Evolutionary conservation across 345 rosid genomes (phyloP), one percentile per base, ranked within the genome.

Genomic region (Pugionium dolabratum): DNA sequence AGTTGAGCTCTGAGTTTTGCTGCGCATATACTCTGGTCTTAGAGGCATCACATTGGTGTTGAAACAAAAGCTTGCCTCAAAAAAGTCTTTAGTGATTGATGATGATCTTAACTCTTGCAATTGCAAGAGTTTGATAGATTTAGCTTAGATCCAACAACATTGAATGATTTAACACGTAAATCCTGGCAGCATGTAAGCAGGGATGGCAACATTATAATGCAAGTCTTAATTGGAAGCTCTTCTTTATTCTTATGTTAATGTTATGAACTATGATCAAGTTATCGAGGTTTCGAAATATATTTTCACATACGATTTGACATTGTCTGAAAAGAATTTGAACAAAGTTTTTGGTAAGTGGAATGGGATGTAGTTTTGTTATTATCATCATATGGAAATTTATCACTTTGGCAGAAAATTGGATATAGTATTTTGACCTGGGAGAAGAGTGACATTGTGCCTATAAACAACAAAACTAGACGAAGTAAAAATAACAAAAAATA

Each of bases 1-100:
- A 66, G n/a, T 63, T 51, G 94, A 88, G 71, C 88, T 88, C 34
- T 88, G 70, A 83, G 37, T 39, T 49, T 54, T 71, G 29, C 33
- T 40, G 7, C 7, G 2, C 33, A 1, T 59, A 31, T 59, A 44
- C 49, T 11, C 46, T 51, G 8, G 26, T 10, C 9, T 45, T 54
- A 2, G 4, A 44, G 67, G 25, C 41, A 49, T 68, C 52, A 50
- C 66, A 41, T 50, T 59, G 65, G 56, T 61, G 54, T 60, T 43
- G 51, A 27, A 59, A 33, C 65, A 32, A 37, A 37, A 6, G 18
- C 18, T 18, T 18, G 18, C 18, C 18, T 18, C 18, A 18, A 18
- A 18, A 18, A 25, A 45, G 30, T 62, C 6, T 35, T 55, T 63
- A 43, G 43, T 62, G 48, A 9, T 35, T 35, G 55, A 7, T 53